Conservation (phyloP, 202 grass and related monocot genomes). For the Hordeum pubiflorum region DNA sequence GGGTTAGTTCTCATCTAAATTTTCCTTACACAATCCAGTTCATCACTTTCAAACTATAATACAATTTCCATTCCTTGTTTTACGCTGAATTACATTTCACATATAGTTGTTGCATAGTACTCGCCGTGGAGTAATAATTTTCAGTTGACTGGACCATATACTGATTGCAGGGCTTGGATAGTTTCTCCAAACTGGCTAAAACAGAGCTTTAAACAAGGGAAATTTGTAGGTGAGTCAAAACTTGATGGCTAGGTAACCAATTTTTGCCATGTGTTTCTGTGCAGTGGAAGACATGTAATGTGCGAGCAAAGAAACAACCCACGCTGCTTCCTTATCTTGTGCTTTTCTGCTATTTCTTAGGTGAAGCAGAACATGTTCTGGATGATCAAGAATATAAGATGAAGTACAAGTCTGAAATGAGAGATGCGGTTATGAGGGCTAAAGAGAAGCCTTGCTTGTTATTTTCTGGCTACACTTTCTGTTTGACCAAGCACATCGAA, state of each 20-base stretch:
- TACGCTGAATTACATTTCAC: background rate
- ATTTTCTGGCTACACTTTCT: constrained; percentile 63
- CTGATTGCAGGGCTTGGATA: constrained; percentile 74
- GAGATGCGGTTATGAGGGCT: constrained; percentile 58
- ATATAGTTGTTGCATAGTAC: background rate
- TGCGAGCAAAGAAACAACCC: background rate
- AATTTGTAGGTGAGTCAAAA: constrained; percentile 66
- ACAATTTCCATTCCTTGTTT: background rate
- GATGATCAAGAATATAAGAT: constrained; percentile 67
- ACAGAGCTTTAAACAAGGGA: constrained; percentile 65
- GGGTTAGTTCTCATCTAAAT: constrained; percentile 47
- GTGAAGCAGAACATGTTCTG: constrained; percentile 58
- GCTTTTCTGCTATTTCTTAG: constrained; percentile 38
- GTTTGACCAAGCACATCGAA: constrained; percentile 63
- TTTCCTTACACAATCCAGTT: constrained; percentile 1
- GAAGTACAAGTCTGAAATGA: constrained; percentile 63
- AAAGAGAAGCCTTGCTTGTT: constrained; percentile 50
- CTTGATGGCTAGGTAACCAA: background rate
- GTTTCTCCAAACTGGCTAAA: constrained; percentile 82
- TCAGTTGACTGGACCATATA: background rate
- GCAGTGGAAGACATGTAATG: background rate
- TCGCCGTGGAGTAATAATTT: constrained; percentile 12
- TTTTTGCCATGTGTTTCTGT: background rate
- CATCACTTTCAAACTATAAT: constrained; percentile 16
- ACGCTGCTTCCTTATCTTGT: background rate